These are phyloP conservation scores for Berberis vulgaris DNA, from an alignment of 164 flowering plant species.

Conservation along the genomic window DNA sequence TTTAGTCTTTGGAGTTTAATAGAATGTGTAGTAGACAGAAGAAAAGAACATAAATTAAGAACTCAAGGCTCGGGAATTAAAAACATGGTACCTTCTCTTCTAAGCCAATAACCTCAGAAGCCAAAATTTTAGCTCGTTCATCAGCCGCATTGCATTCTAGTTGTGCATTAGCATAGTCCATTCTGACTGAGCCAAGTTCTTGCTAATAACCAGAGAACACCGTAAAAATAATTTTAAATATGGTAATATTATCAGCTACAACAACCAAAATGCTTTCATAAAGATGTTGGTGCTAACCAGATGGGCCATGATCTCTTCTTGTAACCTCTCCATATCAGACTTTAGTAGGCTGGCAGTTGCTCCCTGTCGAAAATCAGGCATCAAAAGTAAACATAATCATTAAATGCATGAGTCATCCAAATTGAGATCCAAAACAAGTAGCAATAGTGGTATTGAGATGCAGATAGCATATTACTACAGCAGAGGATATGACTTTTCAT, in stretches of 20 bases:
- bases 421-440: neutral
- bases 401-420: neutral
- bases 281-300: conserved; percentile 40
- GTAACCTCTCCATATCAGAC: conserved; percentile 68
- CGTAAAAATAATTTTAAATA: neutral
- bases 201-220: conserved; percentile 25
- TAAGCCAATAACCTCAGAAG: conserved; percentile 91
- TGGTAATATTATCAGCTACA: too few species aligned
- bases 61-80: neutral
- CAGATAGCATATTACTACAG: too few species aligned
- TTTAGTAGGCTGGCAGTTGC: conserved; percentile 67
- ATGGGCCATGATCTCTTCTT: conserved; percentile 63
- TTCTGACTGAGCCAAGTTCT: conserved; percentile 65
- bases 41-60: neutral
- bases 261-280: too few species aligned
- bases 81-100: conserved; percentile 78
- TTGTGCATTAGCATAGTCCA: conserved; percentile 71
- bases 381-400: neutral
- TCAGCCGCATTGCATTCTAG: conserved; percentile 96
- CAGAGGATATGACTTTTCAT: too few species aligned
- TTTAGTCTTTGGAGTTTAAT: neutral
- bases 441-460: neutral
- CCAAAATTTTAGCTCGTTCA: conserved; percentile 85
- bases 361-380: conserved; percentile 41
- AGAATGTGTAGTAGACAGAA: neutral